A percentile compares a stretch with the other conserved stretches of the same genome.
Evolutionary conservation across 441 rosid genomes (phyloP).

Genomic region (Bocquillonia castaneifolia): DNA sequence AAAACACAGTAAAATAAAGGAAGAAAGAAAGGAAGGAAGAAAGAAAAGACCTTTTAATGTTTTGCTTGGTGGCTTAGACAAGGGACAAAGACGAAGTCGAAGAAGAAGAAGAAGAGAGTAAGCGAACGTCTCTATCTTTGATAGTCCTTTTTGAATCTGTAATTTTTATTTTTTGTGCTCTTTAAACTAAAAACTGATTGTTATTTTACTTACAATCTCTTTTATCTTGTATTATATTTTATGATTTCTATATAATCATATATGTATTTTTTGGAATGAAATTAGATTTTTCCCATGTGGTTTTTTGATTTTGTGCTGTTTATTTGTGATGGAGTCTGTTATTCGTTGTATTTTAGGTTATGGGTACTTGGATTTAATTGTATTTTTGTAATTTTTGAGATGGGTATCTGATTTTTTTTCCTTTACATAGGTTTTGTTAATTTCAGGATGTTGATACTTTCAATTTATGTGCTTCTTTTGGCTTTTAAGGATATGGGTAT

Average conservation of each 20-base stretch:
- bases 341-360: background rate
- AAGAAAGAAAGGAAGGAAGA: background rate
- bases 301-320: background rate
- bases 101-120: background rate
- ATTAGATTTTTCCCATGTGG: background rate
- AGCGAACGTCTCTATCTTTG: background rate
- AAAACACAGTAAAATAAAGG: background rate
- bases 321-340: background rate
- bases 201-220: background rate
- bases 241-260: background rate
- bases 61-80: background rate
- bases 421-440: background rate
- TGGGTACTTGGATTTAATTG: background rate
- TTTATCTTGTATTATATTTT: background rate
- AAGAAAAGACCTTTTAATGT: background rate
- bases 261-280: background rate
- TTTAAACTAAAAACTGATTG: background rate
- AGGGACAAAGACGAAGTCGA: background rate
- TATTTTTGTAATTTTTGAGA: conserved; percentile 3
- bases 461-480: background rate
- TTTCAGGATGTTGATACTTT: background rate
- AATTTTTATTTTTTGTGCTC: background rate
- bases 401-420: conserved; percentile 2
- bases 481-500: conserved; percentile 12
- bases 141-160: background rate